Percentiles rank a stretch among this genome's conserved stretches.
Evolutionary conservation across 345 rosid genomes (phyloP).

Genomic region (Citrus inodora): DNA sequence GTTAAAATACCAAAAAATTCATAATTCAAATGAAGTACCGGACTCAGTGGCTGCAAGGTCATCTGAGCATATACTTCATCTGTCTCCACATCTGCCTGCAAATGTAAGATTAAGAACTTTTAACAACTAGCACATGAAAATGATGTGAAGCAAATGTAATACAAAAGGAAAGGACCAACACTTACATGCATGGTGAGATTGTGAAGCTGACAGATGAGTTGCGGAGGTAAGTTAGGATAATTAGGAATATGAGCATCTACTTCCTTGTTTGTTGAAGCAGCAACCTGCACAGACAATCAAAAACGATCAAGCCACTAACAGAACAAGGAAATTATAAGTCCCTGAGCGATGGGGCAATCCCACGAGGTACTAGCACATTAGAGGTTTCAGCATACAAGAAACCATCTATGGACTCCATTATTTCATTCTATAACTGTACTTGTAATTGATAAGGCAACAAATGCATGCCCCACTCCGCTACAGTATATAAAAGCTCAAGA

Average conservation of each 20-base stretch:
- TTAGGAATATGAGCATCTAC: conserved; percentile 59
- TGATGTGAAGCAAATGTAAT: background rate
- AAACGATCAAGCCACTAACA: background rate
- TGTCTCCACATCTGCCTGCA: conserved; percentile 73
- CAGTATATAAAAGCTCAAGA: background rate
- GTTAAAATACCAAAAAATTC: background rate
- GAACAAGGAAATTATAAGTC: background rate
- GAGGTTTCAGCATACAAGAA: background rate
- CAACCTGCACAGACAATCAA: conserved; percentile 37
- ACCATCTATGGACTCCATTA: background rate
- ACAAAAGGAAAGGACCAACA: background rate
- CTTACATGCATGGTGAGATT: conserved; percentile 70
- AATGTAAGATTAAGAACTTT: conserved; percentile 4
- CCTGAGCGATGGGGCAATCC: background rate
- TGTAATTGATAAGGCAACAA: background rate
- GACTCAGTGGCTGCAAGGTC: conserved; percentile 68
- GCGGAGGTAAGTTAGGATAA: conserved; percentile 59
- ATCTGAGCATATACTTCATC: conserved; percentile 84
- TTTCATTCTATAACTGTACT: background rate
- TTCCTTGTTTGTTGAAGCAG: conserved; percentile 57
- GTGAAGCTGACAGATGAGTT: conserved; percentile 70
- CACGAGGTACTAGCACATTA: background rate
- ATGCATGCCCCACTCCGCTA: background rate
- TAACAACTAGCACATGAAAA: background rate
- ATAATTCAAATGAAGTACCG: conserved; percentile 21